A percentile compares a stretch with the other conserved stretches of the same genome.
These are phyloP conservation scores for Onygenales sp. DNA, from an alignment of 2,329 filamentous ascomycete species.

Conservation along the genomic window DNA sequence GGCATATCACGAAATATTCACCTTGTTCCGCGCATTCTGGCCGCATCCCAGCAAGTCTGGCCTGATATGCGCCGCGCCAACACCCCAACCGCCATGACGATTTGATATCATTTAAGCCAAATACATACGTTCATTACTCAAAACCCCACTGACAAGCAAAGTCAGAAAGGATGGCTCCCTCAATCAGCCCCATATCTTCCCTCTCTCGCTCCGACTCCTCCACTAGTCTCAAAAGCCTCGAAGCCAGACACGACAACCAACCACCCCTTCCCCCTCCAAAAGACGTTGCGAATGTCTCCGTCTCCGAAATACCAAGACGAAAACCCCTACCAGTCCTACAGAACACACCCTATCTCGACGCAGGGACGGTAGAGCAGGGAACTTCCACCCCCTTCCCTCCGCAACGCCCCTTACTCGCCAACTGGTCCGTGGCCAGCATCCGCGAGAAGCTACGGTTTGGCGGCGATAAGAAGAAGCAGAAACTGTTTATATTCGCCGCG, in stretches of 20 bases:
- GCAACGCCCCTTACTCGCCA: not conserved
- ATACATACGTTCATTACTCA: not conserved
- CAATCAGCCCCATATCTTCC: slow-evolving; percentile 1
- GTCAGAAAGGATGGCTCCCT: not conserved
- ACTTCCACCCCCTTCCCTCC: not conserved
- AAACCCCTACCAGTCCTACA: slow-evolving; percentile 10
- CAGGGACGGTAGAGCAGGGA: not conserved
- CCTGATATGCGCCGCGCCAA: not conserved
- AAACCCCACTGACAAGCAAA: not conserved
- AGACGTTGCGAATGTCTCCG: slow-evolving; percentile 1
- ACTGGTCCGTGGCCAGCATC: no score
- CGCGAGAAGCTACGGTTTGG: not conserved
- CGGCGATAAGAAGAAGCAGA: slow-evolving; percentile 7
- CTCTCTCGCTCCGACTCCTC: not conserved
- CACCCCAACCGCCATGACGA: not conserved
- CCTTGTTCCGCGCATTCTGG: no score
- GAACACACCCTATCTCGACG: not conserved
- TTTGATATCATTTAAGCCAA: not conserved
- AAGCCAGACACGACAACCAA: not conserved
- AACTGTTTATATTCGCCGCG: slow-evolving; percentile 6
- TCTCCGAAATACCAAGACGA: slow-evolving; percentile 9
- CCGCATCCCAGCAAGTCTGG: not conserved
- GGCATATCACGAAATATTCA: no score
- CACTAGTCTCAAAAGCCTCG: not conserved
- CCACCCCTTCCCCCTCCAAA: not conserved